Evolutionary conservation across 2,329 filamentous ascomycete genomes (phyloP), one percentile per base, ranked within the genome.

Genomic region (Corynespora cassiicola): DNA sequence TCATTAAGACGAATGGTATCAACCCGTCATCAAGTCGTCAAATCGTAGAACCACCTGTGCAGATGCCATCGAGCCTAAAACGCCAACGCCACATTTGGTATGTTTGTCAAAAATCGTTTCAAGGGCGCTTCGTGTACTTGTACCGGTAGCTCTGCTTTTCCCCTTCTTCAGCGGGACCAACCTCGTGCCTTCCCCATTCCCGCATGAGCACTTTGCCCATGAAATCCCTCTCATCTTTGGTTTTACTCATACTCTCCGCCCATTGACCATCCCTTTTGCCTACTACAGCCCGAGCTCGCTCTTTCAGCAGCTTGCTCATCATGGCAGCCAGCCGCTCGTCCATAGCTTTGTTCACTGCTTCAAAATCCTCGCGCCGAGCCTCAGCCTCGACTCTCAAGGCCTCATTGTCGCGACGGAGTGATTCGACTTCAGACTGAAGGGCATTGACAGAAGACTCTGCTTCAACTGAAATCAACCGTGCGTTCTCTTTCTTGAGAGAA

Each of bases 151-250:
- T 17, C 36, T 67, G 63, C 28, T 36, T 45, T 36, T 60, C 52
- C 7, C 45, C 53, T 19, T 41, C 36, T 15, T 35, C 37, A n/a
- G 49, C 53, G 32, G 51, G 45, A 22, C 62, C 63, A 31, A 58
- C 45, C 35, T 68, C 65, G 40, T 65, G 60, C 25, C 52, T 58
- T 7, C 65, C 65, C 65, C 65, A 68, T 36, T 68, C 61, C 45
- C 63, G 45, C 54, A 68, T 50, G 24, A 66, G 23, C 17, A 64
- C 60, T 32, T 56, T 60, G 0, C 61, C 60, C 42, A 66, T 31
- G 14, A 66, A 27, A 30, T 65, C 58, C 35, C 52, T 55, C 38
- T 68, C 65, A 2, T 23, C 41, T 17, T 52, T 42, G 9, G 54
- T 22, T n/a, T 47, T 42, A 17, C 42, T 39, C 11, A 63, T 45